These are phyloP conservation scores for Leccinum ochraceum DNA, from an alignment of 768 basidiomycete species.

Conservation along the genomic window DNA sequence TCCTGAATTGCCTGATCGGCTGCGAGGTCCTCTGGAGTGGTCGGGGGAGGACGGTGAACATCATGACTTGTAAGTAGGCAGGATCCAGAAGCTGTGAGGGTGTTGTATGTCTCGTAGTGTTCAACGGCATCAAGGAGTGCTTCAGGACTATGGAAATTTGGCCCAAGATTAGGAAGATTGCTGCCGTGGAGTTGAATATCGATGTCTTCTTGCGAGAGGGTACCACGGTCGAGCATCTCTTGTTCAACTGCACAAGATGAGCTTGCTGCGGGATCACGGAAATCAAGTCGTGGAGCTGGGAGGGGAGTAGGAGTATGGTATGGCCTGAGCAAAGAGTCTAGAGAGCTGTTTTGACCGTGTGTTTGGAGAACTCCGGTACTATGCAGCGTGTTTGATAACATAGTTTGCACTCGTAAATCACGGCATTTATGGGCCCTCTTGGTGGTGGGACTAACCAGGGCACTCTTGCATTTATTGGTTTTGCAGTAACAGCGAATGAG, in stretches of 20 bases:
- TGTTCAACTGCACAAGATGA: background rate
- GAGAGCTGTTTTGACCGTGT: background rate
- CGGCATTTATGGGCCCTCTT: background rate
- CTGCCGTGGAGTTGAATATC: background rate
- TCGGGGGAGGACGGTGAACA: background rate
- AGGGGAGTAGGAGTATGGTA: background rate
- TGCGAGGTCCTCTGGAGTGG: background rate
- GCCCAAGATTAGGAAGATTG: background rate
- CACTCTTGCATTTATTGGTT: background rate
- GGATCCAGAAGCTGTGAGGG: background rate
- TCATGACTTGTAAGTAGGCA: background rate
- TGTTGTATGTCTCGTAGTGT: background rate
- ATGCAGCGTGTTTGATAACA: background rate
- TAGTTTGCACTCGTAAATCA: background rate
- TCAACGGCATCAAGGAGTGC: background rate
- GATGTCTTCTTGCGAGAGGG: background rate
- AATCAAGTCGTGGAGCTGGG: background rate
- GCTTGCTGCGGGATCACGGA: background rate
- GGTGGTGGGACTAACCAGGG: background rate
- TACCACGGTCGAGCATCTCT: background rate
- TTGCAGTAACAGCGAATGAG: background rate
- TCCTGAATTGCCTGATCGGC: background rate
- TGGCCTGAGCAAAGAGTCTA: background rate
- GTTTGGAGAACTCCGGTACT: background rate
- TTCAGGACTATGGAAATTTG: background rate